Evolutionary conservation across 306 rosid species (phyloP), one percentile per base, ranked within the genome.

Genomic region (Pyrus pyrifolia): DNA sequence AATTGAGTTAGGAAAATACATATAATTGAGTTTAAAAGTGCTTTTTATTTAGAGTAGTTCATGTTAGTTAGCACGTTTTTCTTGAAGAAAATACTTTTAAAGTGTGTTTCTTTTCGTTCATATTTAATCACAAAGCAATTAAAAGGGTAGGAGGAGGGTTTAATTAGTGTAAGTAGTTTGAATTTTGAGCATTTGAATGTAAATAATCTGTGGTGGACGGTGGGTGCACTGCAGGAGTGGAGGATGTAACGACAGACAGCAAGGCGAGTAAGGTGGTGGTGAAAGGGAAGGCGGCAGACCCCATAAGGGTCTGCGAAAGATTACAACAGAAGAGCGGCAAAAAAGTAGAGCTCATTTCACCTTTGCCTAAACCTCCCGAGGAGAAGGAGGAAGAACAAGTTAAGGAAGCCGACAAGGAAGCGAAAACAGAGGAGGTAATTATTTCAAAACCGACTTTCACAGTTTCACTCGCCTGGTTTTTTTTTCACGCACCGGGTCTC

Each of bases 271-370:
- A 85, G 74, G 96, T 91, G 76, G 90, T 93, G 53, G 97, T 93
- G 83, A 91, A 87, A 83, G 98, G 98, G 49, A 93, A 90, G 77
- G 86, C 87, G 78, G 97, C 92, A 85, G 91, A 93, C 91, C 98
- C 98, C 72, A 83, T 85, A 76, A 90, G 90, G 86, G 96, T 93
- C n/a, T 77, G 83, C 67, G 92, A 87, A 87, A 89, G 98, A 80
- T 76, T 93, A 51, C 91, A 90, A 81, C 90, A 85, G 98, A 93
- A 93, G 85, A 90, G 98, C 80, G 98, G 98, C 21, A 87, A 86
- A 61, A 93, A 93, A 85, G 98, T 93, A 72, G 91, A 89, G 80
- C 80, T 93, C 33, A 87, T 93, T 80, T 93, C 98, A 67, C 98
- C 98, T 72, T 85, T 92, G 88, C 98, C 99, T 1, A 88, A 91